Percentiles rank a stretch among this genome's conserved stretches.
Evolutionary conservation across 2,329 filamentous ascomycete genomes (phyloP).

Genomic region (Rhynchosporium secalis): DNA sequence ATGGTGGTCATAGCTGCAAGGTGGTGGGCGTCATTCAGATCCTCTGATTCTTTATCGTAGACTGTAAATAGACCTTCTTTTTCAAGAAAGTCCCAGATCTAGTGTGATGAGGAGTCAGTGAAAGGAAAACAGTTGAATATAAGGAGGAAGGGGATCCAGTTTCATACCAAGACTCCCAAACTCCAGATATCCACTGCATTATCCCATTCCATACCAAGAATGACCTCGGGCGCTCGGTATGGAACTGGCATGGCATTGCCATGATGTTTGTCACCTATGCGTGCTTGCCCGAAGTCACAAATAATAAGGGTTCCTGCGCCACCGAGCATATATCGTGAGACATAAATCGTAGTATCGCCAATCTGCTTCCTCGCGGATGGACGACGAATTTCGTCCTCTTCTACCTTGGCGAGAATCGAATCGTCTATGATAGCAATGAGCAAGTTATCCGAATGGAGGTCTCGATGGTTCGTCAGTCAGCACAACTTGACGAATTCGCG

Average conservation of each 20-base stretch:
- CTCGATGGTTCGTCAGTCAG: conserved; percentile 17
- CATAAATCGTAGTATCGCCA: conserved; percentile 18
- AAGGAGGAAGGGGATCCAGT: background rate
- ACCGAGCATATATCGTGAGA: conserved; percentile 23
- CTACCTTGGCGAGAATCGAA: conserved; percentile 23
- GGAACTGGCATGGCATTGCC: conserved; percentile 29
- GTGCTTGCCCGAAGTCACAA: conserved; percentile 25
- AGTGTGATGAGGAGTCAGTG: conserved; percentile 20
- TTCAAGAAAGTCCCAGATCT: conserved; percentile 27
- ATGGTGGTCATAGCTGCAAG: conserved; percentile 27
- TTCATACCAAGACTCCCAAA: conserved; percentile 38
- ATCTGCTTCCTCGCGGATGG: conserved; percentile 25
- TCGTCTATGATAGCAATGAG: conserved; percentile 24
- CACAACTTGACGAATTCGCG: background rate
- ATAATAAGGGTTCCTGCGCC: conserved; percentile 21
- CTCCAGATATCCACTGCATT: conserved; percentile 41
- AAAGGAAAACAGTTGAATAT: conserved; percentile 12
- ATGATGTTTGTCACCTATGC: conserved; percentile 17
- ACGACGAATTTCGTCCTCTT: conserved; percentile 23
- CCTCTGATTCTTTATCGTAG: conserved; percentile 24
- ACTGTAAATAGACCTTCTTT: conserved; percentile 25
- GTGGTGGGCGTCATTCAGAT: conserved; percentile 22
- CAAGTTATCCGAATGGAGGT: conserved; percentile 25
- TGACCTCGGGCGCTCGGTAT: conserved; percentile 40
- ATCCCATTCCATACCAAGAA: conserved; percentile 41